Base-by-base conservation (phyloP, 78 protist genomes). In the Monosiga brevicollis region DNA sequence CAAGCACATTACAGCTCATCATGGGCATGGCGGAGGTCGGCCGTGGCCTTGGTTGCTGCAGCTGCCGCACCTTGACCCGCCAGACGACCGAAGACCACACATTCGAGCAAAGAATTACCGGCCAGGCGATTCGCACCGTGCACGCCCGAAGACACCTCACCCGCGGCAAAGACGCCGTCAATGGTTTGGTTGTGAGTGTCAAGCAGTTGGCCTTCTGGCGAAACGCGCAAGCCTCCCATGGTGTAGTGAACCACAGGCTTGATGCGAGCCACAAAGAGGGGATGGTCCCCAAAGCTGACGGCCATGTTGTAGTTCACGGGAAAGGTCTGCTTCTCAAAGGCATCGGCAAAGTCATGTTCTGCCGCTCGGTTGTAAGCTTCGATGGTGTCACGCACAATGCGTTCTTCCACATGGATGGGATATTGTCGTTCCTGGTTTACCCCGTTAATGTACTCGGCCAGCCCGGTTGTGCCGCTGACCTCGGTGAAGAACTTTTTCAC, bases 61-160 rank as follows among this genome's bases (percentile, higher is more conserved):
- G 32, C 32, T 20, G 75, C 75, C 34, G 75, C 75, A 11, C 75
- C 37, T 35, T 22, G 34, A 9, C 92, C 92, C 41, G 88, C 55
- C 1, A 77, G 71, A 0, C 93, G 87, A 0, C 96, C 96, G 75
- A 82, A 92, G 39, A 95, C 97, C 37, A 87, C 92, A 54, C 95
- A 91, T 43, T 93, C 97, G 41, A 89, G 80, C 43, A 95, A 90
- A 10, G 94, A 89, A 62, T 87, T 90, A 39, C 97, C 97, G 6
- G 88, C 97, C 26, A 92, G 91, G 6, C 97, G 85, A 82, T 95
- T 95, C 37, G n/a, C 62, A 23, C 97, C 95, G 88, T 95, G 97
- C 39, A 95, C 88, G 32, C 96, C 97, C 10, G 93, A 95, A 1
- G 94, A 85, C 26, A 88, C 93, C 87, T 95, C 97, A 2, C 97